Evolutionary conservation across 2,329 filamentous ascomycete species (phyloP).

Genomic region (Bertia moriformis): DNA sequence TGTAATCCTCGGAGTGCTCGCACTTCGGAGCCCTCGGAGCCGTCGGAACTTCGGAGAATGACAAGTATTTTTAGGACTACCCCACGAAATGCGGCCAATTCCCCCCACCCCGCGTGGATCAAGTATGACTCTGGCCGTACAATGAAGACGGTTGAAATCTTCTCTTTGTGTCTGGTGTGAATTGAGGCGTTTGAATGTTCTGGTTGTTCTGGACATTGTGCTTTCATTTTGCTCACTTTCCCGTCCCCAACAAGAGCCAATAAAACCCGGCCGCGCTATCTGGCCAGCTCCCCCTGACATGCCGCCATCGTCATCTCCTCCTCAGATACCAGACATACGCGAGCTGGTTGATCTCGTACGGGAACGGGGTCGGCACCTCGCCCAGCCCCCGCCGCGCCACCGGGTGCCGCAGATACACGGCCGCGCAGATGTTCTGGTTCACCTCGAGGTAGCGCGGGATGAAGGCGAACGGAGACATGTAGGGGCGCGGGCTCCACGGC

Average conservation of each 20-base stretch:
- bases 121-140: too few relatives aligned
- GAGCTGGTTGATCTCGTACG: constrained; percentile 54
- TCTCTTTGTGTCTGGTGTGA: too few relatives aligned
- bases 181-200: too few relatives aligned
- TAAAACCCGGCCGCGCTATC: neutral
- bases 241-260: neutral
- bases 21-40: too few relatives aligned
- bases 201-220: too few relatives aligned
- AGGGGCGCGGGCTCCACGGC: constrained; percentile 76
- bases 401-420: constrained; percentile 86
- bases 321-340: constrained; percentile 91
- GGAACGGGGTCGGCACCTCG: constrained; percentile 75
- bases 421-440: constrained; percentile 79
- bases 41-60: too few relatives aligned
- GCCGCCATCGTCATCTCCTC: too few relatives aligned
- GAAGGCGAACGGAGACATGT: constrained; percentile 84
- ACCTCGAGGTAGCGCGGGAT: constrained; percentile 93
- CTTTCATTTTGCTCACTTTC: neutral
- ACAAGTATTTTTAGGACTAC: too few relatives aligned
- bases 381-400: constrained; percentile 69
- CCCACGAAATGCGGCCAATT: too few relatives aligned
- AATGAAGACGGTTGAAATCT: too few relatives aligned
- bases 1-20: too few relatives aligned
- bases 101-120: too few relatives aligned
- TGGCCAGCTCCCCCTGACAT: constrained; percentile 3